A percentile compares a stretch with the other conserved stretches of the same genome.
Evolutionary conservation across 208 protist species (phyloP).

Genomic region (Leishmania tarentolae): DNA sequence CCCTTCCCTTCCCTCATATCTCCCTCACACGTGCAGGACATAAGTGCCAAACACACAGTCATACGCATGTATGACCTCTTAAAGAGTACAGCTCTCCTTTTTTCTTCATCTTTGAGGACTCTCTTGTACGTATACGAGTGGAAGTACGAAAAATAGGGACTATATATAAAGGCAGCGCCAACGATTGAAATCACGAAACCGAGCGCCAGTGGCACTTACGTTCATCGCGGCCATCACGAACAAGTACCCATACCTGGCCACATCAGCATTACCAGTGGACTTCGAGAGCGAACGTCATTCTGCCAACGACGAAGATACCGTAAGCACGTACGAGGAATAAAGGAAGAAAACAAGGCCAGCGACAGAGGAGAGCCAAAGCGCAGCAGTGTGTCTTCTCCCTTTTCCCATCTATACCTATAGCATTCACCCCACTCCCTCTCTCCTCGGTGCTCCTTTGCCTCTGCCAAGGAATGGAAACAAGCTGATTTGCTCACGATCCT

Average conservation of each 20-base stretch:
- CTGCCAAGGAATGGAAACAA: neutral
- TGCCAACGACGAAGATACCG: neutral
- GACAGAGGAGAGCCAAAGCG: neutral
- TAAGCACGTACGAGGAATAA: neutral
- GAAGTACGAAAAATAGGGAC: neutral
- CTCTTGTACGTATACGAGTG: constrained; percentile 5
- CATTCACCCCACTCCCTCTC: neutral
- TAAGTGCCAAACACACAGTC: constrained; percentile 1
- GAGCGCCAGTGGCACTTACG: neutral
- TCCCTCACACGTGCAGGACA: constrained; percentile 6
- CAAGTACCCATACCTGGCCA: neutral
- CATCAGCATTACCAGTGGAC: neutral
- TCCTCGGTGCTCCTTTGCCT: neutral
- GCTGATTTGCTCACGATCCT: constrained; percentile 1
- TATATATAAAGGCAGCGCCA: neutral
- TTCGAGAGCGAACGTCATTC: neutral
- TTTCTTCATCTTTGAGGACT: neutral
- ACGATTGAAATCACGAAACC: neutral
- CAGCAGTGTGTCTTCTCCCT: neutral
- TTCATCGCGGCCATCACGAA: neutral
- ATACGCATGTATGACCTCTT: neutral
- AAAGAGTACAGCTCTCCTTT: constrained; percentile 1
- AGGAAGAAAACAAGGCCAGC: neutral
- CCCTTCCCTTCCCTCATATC: neutral
- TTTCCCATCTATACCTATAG: neutral